Evolutionary conservation across 2,329 filamentous ascomycete genomes (phyloP), one percentile per base, ranked within the genome.

Genomic region (Exophiala sideris): DNA sequence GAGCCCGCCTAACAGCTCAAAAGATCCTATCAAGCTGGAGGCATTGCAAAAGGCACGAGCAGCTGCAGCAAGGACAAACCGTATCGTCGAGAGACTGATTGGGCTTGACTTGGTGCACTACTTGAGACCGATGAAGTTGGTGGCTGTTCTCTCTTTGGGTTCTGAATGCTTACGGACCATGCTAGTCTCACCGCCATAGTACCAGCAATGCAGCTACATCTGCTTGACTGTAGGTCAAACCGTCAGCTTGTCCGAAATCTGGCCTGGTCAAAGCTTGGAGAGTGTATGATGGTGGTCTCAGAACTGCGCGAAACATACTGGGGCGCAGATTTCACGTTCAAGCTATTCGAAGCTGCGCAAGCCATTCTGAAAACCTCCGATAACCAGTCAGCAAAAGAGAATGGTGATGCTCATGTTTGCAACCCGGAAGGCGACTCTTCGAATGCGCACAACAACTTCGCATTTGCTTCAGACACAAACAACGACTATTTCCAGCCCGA

Each of bases 61-160:
- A 18, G 16, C 16, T 18, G 16, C 16, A 18, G 0, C 39, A 45
- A 6, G 64, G 66, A 14, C 45, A 66, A 47, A n/a, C 21, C 8
- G 29, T 18, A 9, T 48, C 34, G n/a, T 39, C 20, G 18, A 46
- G 34, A 35, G 24, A n/a, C 21, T 48, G 9, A 48, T 50, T 1
- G 49, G 50, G 65, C 54, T 67, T 1, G 62, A 49, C 24, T 53
- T 65, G 6, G 58, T 69, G 3, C 56, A 66, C 21, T 41, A 68
- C 18, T 67, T 63, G 14, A 56, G 44, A 12, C 41, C 62, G 1
- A 35, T 69, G n/a, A 66, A 64, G 1, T 55, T 57, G 0, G 56
- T 62, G 42, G 35, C 18, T 63, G 57, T 41, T 56, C 58, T 14
- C 62, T 62, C 39, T 54, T 18, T 18, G 16, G 16, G 16, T 18